Evolutionary conservation across 192 early-diverging fungal genomes (phyloP), one percentile per base, ranked within the genome.

Genomic region (Obelidium mucronatum): DNA sequence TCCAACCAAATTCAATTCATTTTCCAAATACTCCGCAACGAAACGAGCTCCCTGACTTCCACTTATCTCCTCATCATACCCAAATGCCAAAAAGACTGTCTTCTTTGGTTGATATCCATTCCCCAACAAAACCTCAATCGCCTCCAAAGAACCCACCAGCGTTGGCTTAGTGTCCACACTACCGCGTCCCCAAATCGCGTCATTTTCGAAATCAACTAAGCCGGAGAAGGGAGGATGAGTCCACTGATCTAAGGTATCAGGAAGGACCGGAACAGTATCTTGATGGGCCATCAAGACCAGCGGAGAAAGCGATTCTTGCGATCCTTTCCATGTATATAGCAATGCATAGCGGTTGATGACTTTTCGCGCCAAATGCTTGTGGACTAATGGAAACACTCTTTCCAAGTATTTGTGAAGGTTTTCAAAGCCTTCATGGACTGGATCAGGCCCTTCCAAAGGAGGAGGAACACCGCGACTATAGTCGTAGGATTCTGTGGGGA

Each of bases 261-360:
- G 51, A 15, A 79, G 68, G 0, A 87, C 84, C 19, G 80, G 81
- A 15, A 87, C 86, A 11, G 83, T 82, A 69, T 87, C 85, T 66
- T 65, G 56, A 71, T 87, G 86, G 8, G 80, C 77, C 53, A 69
- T 66, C 1, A 84, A 56, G 36, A 87, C 66, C n/a, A 83, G 60
- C 26, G 81, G 81, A 33, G 51, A 19, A 13, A 70, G 64, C n/a
- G 36, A 55, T 4, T 28, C 17, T 39, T 83, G 60, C 5, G 61
- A 44, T n/a, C 86, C 86, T 64, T 78, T 61, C 86, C 86, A 87
- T 15, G 53, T 67, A 34, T 75, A 79, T 1, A 87, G 37, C 34
- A 84, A 62, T 13, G 80, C 60, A 35, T 71, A 78, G 35, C 79
- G 37, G 63, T 78, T 68, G 39, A 87, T 73, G 35, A 85, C 37